Conservation (phyloP, 2,329 filamentous ascomycete species). For the Trichothecium sympodiale region DNA sequence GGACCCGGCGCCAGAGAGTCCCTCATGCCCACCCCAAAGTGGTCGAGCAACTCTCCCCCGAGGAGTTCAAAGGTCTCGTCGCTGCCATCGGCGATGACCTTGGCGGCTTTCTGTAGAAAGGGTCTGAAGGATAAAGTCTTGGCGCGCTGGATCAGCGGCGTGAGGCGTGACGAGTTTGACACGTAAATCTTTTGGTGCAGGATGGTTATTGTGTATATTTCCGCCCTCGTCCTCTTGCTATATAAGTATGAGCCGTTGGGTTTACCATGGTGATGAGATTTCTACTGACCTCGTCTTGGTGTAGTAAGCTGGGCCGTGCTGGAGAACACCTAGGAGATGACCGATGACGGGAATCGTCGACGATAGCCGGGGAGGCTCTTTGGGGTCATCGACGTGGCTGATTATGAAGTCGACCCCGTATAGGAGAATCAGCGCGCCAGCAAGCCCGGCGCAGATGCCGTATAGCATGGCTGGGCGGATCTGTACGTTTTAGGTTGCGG, state of each 20-base stretch:
- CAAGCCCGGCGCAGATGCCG: neutral
- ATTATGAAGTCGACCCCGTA: conserved; percentile 2
- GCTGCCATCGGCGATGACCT: conserved; percentile 5
- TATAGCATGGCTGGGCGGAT: too few relatives aligned
- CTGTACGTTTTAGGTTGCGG: too few relatives aligned
- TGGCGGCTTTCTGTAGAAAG: conserved; percentile 11
- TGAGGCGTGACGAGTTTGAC: conserved; percentile 12
- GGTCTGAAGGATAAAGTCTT: conserved; percentile 16
- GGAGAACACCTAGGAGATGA: conserved; percentile 2
- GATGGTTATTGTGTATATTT: conserved; percentile 16
- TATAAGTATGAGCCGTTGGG: too few relatives aligned
- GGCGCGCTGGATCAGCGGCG: conserved; percentile 12
- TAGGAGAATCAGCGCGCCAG: conserved; percentile 4
- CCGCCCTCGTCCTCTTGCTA: conserved; percentile 9
- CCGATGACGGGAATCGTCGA: conserved; percentile 10
- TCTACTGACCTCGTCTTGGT: too few relatives aligned
- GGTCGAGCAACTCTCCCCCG: conserved; percentile 2
- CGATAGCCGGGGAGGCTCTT: conserved; percentile 9
- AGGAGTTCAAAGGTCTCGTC: conserved; percentile 5
- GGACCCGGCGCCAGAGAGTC: conserved; percentile 7
- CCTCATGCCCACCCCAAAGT: conserved; percentile 5
- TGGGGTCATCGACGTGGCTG: conserved; percentile 9
- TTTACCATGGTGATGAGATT: too few relatives aligned
- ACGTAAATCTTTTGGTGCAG: conserved; percentile 18
- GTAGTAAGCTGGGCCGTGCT: neutral